Evolutionary conservation across 2,329 filamentous ascomycete species (phyloP).

Genomic region (Clarireedia paspali): DNA sequence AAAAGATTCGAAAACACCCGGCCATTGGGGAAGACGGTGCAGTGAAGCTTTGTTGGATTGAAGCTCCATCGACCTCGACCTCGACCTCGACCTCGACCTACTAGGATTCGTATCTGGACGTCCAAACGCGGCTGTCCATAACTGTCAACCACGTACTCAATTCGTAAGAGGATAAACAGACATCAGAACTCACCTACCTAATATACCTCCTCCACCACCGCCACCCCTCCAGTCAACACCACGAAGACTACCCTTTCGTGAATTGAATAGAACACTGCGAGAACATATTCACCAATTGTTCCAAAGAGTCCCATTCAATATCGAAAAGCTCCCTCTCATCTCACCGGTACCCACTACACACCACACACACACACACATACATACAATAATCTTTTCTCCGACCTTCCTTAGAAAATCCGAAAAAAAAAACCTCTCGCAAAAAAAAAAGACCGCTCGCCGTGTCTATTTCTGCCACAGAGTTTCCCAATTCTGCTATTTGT

Average conservation of each 20-base stretch:
- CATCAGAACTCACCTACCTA: neutral
- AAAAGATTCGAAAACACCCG: neutral
- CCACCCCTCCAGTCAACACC: neutral
- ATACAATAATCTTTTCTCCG: neutral
- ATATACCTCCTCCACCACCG: neutral
- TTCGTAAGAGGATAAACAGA: slow-evolving; percentile 12
- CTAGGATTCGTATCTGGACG: slow-evolving; percentile 13
- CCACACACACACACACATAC: neutral
- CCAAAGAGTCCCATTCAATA: neutral
- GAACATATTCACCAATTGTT: neutral
- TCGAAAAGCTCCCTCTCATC: neutral
- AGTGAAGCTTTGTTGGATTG: neutral
- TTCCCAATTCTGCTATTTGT: neutral
- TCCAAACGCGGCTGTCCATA: slow-evolving; percentile 18
- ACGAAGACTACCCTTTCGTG: slow-evolving; percentile 2
- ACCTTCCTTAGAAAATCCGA: neutral
- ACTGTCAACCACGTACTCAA: slow-evolving; percentile 17
- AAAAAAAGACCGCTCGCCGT: neutral
- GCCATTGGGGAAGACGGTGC: slow-evolving; percentile 5
- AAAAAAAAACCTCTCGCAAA: neutral
- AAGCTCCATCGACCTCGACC: neutral
- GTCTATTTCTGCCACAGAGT: neutral
- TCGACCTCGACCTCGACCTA: neutral
- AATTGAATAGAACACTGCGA: neutral
- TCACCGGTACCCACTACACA: neutral